Evolutionary conservation across 1,284 basidiomycete genomes (phyloP).

Genomic region (Termitomyces sp.): DNA sequence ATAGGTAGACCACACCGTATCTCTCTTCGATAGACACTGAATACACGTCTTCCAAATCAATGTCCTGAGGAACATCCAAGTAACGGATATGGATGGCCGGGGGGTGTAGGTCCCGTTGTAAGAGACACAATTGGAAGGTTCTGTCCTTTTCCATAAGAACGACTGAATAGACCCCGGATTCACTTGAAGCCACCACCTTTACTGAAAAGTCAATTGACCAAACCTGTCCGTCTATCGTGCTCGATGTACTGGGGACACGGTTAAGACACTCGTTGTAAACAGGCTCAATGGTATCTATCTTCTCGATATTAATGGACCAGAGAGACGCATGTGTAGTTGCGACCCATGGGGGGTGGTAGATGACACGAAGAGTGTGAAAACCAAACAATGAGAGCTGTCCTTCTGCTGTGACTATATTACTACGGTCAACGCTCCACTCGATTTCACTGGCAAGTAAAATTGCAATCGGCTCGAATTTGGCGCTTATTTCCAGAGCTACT

Average conservation of each 20-base stretch:
- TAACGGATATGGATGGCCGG: not conserved
- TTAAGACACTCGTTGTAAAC: not conserved
- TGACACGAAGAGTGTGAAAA: not conserved
- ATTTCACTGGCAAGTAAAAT: not conserved
- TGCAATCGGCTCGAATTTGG: not conserved
- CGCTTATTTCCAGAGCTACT: not conserved
- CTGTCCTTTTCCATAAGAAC: not conserved
- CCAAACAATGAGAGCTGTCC: not conserved
- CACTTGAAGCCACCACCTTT: not conserved
- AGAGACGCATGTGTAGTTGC: not conserved
- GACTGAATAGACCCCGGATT: conserved; percentile 6
- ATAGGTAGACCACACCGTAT: conserved; percentile 11
- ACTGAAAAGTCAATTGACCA: not conserved
- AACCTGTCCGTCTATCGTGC: not conserved
- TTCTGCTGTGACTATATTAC: not conserved
- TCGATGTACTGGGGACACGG: too few species aligned
- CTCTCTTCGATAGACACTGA: conserved; percentile 14
- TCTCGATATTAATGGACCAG: not conserved
- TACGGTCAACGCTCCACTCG: not conserved
- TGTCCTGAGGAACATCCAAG: conserved; percentile 9
- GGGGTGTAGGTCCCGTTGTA: not conserved
- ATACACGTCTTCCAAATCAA: conserved; percentile 6
- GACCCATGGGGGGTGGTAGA: not conserved
- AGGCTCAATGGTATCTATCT: not conserved
- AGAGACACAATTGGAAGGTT: not conserved